Evolutionary conservation across 768 basidiomycete species (phyloP).

Genomic region (Leccinum truebloodii): DNA sequence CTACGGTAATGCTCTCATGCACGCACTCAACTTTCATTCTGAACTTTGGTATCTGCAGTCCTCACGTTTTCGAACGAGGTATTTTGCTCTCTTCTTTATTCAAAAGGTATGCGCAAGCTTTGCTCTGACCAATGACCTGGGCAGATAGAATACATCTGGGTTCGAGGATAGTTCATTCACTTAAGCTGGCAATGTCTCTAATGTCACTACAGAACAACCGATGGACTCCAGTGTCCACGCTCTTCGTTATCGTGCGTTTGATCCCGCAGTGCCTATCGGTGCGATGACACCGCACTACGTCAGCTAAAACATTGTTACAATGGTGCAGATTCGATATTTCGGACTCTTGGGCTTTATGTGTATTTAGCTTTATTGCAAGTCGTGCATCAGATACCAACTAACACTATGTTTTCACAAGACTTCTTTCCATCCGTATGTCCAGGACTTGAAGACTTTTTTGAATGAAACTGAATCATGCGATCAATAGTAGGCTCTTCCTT

Average conservation of each 20-base stretch:
- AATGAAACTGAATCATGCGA: background rate
- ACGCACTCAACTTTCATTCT: background rate
- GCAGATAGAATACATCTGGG: too few species aligned
- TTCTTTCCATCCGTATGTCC: background rate
- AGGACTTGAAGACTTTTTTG: background rate
- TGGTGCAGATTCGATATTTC: background rate
- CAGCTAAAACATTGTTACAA: background rate
- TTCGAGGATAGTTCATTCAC: background rate
- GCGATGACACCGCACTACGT: background rate
- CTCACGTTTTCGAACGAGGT: conserved; percentile 15
- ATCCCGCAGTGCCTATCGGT: background rate
- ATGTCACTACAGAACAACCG: conserved; percentile 4
- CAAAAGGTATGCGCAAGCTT: background rate
- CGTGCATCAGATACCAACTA: background rate
- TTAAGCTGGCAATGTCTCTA: background rate
- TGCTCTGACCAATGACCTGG: too few species aligned
- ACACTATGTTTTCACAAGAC: background rate
- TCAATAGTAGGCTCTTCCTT: conserved; percentile 5
- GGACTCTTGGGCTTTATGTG: background rate
- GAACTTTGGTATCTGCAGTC: conserved; percentile 1
- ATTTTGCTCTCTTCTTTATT: background rate
- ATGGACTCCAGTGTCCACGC: conserved; percentile 12
- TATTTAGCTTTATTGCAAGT: background rate
- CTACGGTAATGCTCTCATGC: background rate
- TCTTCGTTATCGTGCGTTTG: conserved; percentile 15